Evolutionary conservation across 2,329 filamentous ascomycete species (phyloP), one percentile per base, ranked within the genome.

Genomic region (Furcasterigmium furcatum): DNA sequence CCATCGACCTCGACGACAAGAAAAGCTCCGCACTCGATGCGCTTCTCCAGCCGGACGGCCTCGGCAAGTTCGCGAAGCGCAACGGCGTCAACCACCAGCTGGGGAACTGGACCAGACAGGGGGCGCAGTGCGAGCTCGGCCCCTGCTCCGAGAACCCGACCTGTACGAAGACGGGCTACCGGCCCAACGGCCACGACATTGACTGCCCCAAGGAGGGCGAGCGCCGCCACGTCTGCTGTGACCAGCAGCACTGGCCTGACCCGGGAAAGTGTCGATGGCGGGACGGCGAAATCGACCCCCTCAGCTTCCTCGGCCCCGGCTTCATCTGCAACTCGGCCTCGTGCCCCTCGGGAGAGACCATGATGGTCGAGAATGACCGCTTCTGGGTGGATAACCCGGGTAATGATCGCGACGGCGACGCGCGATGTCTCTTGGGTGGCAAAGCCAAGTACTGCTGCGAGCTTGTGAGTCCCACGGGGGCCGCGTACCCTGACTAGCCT

Each of bases 1-100:
- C 61, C 7, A 51, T 62, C 14, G 54, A 57, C 25, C 52, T 56
- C 9, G 61, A 61, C 35, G 56, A 60, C 29, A 32, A 32, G 29
- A n/a, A 32, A 13, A 32, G 16, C 29, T 32, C 29, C 12, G 29
- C 29, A 5, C 29, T 32, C 29, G 29, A 32, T 14, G 29, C 29
- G 5, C 29, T 32, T n/a, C 29, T 32, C 29, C 29, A 32, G 10
- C 29, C 29, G 12, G 29, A 32, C 5, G 29, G 29, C 29, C 29
- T 32, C 29, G 29, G 29, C 29, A 32, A 32, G 12, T 32, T 32
- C 29, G 29, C 29, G 5, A 12, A n/a, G 12, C 29, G 16, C 12
- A 32, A 32, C 29, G 29, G 29, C 10, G 29, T 32, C 29, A 6
- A 5, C 29, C 4, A 12, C 6, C 12, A 32, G 29, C 29, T 32